Conservation (phyloP, 495 filamentous ascomycete species). For the Penicillium pancosmium region DNA sequence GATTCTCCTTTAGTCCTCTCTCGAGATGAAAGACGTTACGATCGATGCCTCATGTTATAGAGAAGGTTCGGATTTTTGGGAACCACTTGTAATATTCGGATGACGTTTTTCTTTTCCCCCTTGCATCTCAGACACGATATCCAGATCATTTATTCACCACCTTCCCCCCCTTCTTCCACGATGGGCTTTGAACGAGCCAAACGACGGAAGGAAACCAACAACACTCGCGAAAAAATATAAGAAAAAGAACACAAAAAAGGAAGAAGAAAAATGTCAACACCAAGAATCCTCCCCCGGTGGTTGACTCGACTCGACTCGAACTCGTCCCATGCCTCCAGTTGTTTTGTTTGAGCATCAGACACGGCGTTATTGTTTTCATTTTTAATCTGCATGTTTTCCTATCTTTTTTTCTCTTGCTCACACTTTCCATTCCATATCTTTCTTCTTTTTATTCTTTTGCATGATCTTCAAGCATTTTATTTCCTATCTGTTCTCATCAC, state of each 20-base stretch:
- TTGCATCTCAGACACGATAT: constrained; percentile 17
- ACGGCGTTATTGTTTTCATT: constrained; percentile 28
- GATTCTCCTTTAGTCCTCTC: constrained; percentile 16
- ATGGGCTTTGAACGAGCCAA: constrained; percentile 4
- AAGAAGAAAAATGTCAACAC: constrained; percentile 15
- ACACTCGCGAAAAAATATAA: not conserved
- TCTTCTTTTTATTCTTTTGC: constrained; percentile 15
- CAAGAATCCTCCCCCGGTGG: constrained; percentile 19
- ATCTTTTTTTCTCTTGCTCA: constrained; percentile 11
- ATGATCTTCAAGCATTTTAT: constrained; percentile 11
- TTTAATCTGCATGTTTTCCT: constrained; percentile 21
- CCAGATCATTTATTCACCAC: constrained; percentile 1
- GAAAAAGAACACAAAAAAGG: constrained; percentile 9
- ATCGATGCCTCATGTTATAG: constrained; percentile 54
- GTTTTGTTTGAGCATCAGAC: constrained; percentile 31
- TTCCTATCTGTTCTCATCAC: constrained; percentile 2
- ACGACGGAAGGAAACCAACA: constrained; percentile 6
- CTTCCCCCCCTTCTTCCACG: not conserved
- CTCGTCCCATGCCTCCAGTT: constrained; percentile 5
- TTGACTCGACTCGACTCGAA: constrained; percentile 3
- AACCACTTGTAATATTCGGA: constrained; percentile 36
- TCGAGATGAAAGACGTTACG: constrained; percentile 48
- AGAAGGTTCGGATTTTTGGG: constrained; percentile 38
- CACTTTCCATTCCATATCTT: constrained; percentile 20
- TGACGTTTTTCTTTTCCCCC: constrained; percentile 25